Percentiles rank a stretch among this genome's conserved stretches.
phyloP scores from a whole-genome alignment of 768 basidiomycete genomes.

The Coprinellus aureogranulatus region DNA sequence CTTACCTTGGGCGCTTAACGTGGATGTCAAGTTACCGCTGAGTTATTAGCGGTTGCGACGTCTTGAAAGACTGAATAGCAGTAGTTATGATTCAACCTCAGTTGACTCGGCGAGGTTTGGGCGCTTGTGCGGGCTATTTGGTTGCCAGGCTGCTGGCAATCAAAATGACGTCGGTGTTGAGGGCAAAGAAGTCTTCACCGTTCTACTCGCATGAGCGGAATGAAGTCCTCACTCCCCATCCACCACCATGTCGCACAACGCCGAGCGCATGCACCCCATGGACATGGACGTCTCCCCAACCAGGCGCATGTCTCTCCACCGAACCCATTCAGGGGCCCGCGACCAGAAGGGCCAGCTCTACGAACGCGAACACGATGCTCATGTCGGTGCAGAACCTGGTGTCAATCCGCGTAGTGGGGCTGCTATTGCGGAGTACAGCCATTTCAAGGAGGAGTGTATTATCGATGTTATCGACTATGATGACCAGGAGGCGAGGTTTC shows the following conservation, averaged over 20 bases:
- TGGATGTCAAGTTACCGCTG: too few species aligned
- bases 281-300: background rate
- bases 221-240: too few species aligned
- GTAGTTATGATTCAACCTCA: too few species aligned
- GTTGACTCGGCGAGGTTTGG: too few species aligned
- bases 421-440: conserved; percentile 46
- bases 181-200: too few species aligned
- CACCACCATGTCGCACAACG: background rate
- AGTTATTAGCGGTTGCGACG: too few species aligned
- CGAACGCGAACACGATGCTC: conserved; percentile 2
- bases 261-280: background rate
- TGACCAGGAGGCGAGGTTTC: conserved; percentile 39
- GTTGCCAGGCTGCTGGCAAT: too few species aligned
- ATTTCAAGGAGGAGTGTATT: conserved; percentile 53
- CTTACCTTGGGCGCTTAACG: too few species aligned
- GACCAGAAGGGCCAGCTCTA: background rate
- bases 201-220: too few species aligned
- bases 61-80: too few species aligned
- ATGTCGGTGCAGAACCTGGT: conserved; percentile 62
- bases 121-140: too few species aligned
- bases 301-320: background rate
- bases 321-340: conserved; percentile 5
- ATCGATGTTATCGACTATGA: conserved; percentile 65
- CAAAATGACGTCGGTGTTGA: too few species aligned
- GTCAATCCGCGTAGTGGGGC: conserved; percentile 53